Conservation (phyloP, 352 stramenopile genomes). For the Hyaloperonospora arabidopsidis region DNA sequence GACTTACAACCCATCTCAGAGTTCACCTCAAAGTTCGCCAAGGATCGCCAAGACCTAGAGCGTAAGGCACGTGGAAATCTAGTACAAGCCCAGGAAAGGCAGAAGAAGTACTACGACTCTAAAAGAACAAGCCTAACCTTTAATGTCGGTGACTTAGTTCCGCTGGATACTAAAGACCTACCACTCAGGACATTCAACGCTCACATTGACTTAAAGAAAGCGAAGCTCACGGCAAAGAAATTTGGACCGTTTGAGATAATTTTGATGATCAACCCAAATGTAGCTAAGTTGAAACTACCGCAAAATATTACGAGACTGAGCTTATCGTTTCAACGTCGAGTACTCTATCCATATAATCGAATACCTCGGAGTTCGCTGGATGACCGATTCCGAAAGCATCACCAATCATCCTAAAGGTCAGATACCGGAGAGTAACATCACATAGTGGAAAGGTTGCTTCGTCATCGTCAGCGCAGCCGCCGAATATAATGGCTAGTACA, state of each 20-base stretch:
- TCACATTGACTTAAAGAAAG: slow-evolving; percentile 7
- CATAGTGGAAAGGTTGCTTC: background rate
- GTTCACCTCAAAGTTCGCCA: too few species aligned
- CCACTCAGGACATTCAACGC: slow-evolving; percentile 7
- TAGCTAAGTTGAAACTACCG: background rate
- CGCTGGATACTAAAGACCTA: slow-evolving; percentile 2
- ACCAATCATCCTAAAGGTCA: too few species aligned
- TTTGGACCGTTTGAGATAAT: slow-evolving; percentile 8
- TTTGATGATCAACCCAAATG: slow-evolving; percentile 1
- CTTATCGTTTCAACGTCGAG: too few species aligned
- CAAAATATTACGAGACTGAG: background rate
- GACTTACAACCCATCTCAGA: too few species aligned
- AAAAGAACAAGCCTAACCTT: too few species aligned
- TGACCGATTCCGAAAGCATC: background rate
- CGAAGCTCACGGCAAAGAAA: slow-evolving; percentile 9
- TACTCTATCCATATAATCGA: too few species aligned
- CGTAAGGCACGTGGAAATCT: slow-evolving; percentile 5
- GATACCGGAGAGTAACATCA: background rate
- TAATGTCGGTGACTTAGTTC: too few species aligned
- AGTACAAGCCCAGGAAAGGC: slow-evolving; percentile 5
- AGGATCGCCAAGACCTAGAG: background rate
- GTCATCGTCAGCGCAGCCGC: background rate
- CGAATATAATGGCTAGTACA: background rate
- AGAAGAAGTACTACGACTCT: slow-evolving; percentile 5
- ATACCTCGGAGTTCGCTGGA: background rate